These are phyloP conservation scores for Colletotrichum lupini DNA, from an alignment of 2,329 filamentous ascomycete genomes.

Conservation along the genomic window DNA sequence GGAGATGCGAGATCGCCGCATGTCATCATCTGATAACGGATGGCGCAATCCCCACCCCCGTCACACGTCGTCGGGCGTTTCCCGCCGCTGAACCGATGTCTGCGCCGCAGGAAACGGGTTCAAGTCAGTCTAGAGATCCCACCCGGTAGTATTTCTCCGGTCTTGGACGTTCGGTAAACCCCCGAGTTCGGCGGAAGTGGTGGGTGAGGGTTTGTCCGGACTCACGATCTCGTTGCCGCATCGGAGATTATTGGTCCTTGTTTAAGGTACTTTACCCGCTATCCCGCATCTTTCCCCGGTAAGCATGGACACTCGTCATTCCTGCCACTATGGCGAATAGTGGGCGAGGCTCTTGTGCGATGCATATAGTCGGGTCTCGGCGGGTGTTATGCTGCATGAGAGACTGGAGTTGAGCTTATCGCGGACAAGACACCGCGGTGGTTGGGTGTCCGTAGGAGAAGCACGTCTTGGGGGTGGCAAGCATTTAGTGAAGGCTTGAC, in stretches of 20 bases:
- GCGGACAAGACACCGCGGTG: neutral
- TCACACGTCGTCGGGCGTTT: neutral
- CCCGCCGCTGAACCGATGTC: neutral
- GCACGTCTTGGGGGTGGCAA: conserved; percentile 2
- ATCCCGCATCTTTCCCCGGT: conserved; percentile 10
- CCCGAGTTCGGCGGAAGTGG: conserved; percentile 12
- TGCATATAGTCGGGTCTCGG: conserved; percentile 14
- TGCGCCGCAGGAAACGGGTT: neutral
- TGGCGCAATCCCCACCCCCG: conserved; percentile 32
- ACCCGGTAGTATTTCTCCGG: neutral
- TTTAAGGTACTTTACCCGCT: conserved; percentile 3
- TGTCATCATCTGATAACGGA: conserved; percentile 36
- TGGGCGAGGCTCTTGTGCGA: conserved; percentile 3
- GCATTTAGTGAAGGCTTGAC: neutral
- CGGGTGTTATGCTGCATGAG: neutral
- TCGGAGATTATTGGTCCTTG: conserved; percentile 17
- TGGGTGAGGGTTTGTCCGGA: neutral
- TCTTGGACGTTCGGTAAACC: neutral
- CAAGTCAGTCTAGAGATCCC: neutral
- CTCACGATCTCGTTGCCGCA: conserved; percentile 13
- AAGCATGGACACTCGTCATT: conserved; percentile 25
- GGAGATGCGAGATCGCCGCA: conserved; percentile 24
- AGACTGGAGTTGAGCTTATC: neutral
- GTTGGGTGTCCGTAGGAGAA: neutral
- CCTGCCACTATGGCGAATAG: conserved; percentile 31